Evolutionary conservation across 768 basidiomycete species (phyloP).

Genomic region (Pisolithus tinctorius): DNA sequence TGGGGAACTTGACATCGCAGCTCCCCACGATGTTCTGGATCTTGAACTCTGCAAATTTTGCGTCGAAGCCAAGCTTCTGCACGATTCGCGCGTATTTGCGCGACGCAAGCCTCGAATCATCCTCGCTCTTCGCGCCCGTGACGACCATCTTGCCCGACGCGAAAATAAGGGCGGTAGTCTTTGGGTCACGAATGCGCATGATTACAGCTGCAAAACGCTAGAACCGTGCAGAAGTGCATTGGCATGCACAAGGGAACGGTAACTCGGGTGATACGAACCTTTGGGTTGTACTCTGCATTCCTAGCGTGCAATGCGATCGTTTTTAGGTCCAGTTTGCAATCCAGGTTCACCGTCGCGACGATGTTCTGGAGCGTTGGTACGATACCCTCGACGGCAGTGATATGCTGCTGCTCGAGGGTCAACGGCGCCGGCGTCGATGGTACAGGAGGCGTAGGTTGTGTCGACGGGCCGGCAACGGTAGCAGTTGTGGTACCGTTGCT

Average conservation of each 20-base stretch:
- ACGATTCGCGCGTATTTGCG: slow-evolving; percentile 99
- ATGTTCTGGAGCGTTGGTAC: slow-evolving; percentile 99
- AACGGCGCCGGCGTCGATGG: slow-evolving; percentile 67
- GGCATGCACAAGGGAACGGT: slow-evolving; percentile 40
- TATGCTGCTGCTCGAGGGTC: slow-evolving; percentile 88
- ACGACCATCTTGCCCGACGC: slow-evolving; percentile 99
- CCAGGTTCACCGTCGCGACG: slow-evolving; percentile 97
- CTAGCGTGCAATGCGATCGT: slow-evolving; percentile 97
- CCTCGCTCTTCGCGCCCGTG: slow-evolving; percentile 98
- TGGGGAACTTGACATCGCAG: slow-evolving; percentile 99
- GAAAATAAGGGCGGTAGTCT: slow-evolving; percentile 99
- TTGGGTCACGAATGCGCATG: slow-evolving; percentile 99
- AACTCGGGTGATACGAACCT: slow-evolving; percentile 68
- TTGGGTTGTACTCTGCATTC: slow-evolving; percentile 99
- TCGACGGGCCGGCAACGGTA: slow-evolving; percentile 52
- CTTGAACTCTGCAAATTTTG: slow-evolving; percentile 99
- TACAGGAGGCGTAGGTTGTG: slow-evolving; percentile 42
- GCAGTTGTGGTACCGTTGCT: slow-evolving; percentile 28
- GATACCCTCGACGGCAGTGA: slow-evolving; percentile 95
- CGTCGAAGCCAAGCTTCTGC: slow-evolving; percentile 98
- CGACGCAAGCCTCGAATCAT: slow-evolving; percentile 93
- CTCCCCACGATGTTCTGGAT: slow-evolving; percentile 99
- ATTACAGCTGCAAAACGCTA: slow-evolving; percentile 99
- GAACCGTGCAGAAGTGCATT: slow-evolving; percentile 51
- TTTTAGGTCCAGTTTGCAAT: slow-evolving; percentile 94